These are phyloP conservation scores for Astrothelium subdiscretum DNA, from an alignment of 495 filamentous ascomycete genomes.

Conservation along the genomic window DNA sequence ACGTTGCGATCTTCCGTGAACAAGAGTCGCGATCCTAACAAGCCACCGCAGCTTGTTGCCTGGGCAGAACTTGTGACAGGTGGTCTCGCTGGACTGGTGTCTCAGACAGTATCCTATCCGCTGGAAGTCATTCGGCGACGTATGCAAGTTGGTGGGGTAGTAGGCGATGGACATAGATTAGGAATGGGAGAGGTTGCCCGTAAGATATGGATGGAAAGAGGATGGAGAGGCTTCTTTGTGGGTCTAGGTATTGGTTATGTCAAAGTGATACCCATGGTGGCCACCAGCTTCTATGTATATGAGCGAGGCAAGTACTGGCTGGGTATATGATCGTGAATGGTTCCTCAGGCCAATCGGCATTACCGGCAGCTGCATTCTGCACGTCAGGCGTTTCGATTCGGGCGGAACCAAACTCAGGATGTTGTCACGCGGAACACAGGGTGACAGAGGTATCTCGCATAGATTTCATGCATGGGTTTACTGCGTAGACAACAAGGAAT, in stretches of 20 bases:
- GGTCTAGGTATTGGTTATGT: conserved; percentile 89
- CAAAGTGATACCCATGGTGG: conserved; percentile 86
- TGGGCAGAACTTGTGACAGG: conserved; percentile 82
- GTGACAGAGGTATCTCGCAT: background rate
- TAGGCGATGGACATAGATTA: conserved; percentile 73
- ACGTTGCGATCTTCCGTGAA: conserved; percentile 39
- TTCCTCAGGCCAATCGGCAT: background rate
- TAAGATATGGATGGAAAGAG: conserved; percentile 62
- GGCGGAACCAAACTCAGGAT: background rate
- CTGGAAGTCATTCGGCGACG: conserved; percentile 81
- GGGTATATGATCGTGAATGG: conserved; percentile 42
- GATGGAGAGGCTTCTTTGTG: conserved; percentile 78
- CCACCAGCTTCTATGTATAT: conserved; percentile 69
- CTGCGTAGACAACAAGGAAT: background rate
- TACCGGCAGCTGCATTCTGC: background rate
- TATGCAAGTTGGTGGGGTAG: conserved; percentile 93
- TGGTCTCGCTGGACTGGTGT: conserved; percentile 72
- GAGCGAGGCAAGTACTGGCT: conserved; percentile 67
- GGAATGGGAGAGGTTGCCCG: conserved; percentile 65
- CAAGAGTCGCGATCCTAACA: conserved; percentile 36
- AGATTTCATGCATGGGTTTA: background rate
- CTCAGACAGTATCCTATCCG: conserved; percentile 86
- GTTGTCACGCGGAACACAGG: background rate
- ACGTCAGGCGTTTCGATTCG: background rate
- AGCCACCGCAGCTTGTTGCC: conserved; percentile 49